These are phyloP conservation scores for Ganoderma multipileum DNA, from an alignment of 1,284 basidiomycete genomes.

Conservation along the genomic window DNA sequence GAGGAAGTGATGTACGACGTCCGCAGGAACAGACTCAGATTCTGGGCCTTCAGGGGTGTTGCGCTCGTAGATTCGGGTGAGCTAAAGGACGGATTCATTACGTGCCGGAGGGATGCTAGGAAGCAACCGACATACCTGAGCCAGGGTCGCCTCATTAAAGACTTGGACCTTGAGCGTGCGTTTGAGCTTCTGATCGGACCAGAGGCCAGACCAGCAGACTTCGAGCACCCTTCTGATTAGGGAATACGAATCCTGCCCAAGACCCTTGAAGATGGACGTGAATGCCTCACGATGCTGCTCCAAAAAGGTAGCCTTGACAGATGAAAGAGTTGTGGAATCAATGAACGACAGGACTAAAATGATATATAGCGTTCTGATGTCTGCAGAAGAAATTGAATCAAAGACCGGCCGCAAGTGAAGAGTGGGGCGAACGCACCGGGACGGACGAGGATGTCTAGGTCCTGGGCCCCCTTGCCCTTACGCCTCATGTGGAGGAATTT, in stretches of 20 bases:
- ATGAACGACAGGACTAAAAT: conserved; percentile 77
- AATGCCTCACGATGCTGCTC: conserved; percentile 72
- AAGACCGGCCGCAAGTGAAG: not conserved
- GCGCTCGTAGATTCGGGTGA: conserved; percentile 75
- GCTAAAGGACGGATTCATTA: conserved; percentile 45
- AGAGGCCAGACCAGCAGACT: conserved; percentile 71
- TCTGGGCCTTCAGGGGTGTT: conserved; percentile 55
- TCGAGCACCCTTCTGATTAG: conserved; percentile 67
- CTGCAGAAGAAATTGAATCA: conserved; percentile 41
- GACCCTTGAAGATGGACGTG: conserved; percentile 69
- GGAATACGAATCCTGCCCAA: conserved; percentile 65
- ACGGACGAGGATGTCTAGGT: conserved; percentile 50
- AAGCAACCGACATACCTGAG: conserved; percentile 53
- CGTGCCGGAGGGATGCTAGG: not conserved
- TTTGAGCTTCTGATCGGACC: conserved; percentile 73
- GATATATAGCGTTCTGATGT: conserved; percentile 76
- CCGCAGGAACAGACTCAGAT: conserved; percentile 70
- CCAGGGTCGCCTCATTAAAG: conserved; percentile 69
- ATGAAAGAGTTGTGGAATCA: conserved; percentile 50
- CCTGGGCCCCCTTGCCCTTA: conserved; percentile 51
- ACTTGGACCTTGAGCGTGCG: conserved; percentile 71
- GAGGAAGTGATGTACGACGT: conserved; percentile 88
- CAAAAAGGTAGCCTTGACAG: conserved; percentile 67
- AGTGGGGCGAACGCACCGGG: conserved; percentile 54
- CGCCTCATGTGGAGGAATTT: conserved; percentile 76